phyloP scores from a whole-genome alignment of 805 yeast genomes.

The Wickerhamiella vanderwaltii region DNA sequence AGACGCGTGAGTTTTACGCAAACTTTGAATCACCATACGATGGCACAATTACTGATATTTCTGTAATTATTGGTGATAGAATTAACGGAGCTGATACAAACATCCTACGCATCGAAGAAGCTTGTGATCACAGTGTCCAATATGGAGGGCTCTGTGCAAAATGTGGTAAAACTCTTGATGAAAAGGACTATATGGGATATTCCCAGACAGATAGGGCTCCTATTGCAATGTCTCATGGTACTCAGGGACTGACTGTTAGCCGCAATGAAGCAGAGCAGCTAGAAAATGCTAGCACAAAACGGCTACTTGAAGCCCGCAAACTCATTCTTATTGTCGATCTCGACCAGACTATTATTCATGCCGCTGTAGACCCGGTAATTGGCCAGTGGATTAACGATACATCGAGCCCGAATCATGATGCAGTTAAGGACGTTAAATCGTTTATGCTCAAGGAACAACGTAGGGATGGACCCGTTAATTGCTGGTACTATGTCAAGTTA shows the following conservation, averaged over 20 bases:
- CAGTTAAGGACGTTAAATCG: conserved; percentile 67
- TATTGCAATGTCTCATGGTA: conserved; percentile 80
- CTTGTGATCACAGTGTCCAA: conserved; percentile 86
- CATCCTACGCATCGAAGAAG: conserved; percentile 54
- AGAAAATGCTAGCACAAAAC: conserved; percentile 52
- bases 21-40: conserved; percentile 72
- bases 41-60: conserved; percentile 47
- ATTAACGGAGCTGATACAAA: conserved; percentile 36
- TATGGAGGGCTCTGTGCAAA: conserved; percentile 91
- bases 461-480: conserved; percentile 37
- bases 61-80: conserved; percentile 47
- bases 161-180: conserved; percentile 69
- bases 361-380: conserved; percentile 94
- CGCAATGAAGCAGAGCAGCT: conserved; percentile 76
- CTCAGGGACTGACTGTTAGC: conserved; percentile 71
- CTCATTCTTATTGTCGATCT: conserved; percentile 87
- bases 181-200: conserved; percentile 58
- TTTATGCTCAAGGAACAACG: conserved; percentile 71
- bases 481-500: conserved; percentile 86
- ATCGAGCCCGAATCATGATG: conserved; percentile 68
- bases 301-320: conserved; percentile 50
- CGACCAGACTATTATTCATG: conserved; percentile 95
- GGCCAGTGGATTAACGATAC: conserved; percentile 92
- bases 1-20: conserved; percentile 29
- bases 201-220: conserved; percentile 64